Evolutionary conservation across 768 basidiomycete genomes (phyloP).

Genomic region (Boletus reticulatus): DNA sequence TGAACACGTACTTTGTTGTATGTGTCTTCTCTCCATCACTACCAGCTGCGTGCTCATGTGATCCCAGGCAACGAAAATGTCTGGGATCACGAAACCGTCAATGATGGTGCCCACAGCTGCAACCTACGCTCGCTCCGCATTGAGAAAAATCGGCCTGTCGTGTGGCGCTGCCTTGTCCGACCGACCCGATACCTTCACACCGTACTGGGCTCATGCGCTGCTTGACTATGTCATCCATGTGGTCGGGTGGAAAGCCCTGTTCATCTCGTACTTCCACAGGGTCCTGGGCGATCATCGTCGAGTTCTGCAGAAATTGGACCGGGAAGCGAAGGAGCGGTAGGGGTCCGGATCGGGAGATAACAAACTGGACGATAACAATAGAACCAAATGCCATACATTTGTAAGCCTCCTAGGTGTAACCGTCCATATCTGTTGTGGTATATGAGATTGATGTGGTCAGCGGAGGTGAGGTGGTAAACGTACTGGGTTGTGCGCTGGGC

Average conservation of each 20-base stretch:
- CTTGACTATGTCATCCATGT: slow-evolving; percentile 66
- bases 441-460: no score
- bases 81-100: slow-evolving; percentile 80
- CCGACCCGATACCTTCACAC: slow-evolving; percentile 72
- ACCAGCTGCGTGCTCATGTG: neutral
- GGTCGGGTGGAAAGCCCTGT: slow-evolving; percentile 49
- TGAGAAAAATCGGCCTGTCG: slow-evolving; percentile 70
- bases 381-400: no score
- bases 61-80: slow-evolving; percentile 83
- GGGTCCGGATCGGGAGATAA: neutral
- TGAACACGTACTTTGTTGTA: slow-evolving; percentile 96
- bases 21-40: slow-evolving; percentile 26
- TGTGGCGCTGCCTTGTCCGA: slow-evolving; percentile 76
- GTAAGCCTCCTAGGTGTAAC: no score
- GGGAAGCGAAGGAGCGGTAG: slow-evolving; percentile 53
- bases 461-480: no score
- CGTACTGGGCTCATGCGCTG: slow-evolving; percentile 88
- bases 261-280: slow-evolving; percentile 60
- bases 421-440: no score
- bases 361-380: no score
- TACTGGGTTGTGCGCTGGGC: no score
- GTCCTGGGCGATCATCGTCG: slow-evolving; percentile 71
- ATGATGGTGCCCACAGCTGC: slow-evolving; percentile 70
- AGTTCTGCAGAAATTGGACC: slow-evolving; percentile 59
- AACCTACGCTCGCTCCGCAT: slow-evolving; percentile 71